Conservation (phyloP, 2,329 filamentous ascomycete species). For the Hypoxylon sp. region DNA sequence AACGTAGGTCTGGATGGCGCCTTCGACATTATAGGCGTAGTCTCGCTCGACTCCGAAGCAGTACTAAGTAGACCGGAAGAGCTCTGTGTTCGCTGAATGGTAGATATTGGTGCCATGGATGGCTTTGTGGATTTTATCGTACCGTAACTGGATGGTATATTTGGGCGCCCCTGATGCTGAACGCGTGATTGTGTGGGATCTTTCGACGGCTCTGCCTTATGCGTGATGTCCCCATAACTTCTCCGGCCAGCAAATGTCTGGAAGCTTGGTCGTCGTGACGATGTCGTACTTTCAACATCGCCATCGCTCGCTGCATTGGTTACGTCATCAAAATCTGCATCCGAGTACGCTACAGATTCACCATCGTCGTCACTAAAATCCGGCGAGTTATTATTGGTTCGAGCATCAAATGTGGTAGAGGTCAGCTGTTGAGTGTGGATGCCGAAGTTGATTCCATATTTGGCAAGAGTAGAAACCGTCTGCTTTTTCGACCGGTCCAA, state of each 20-base stretch:
- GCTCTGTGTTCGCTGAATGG: slow-evolving; percentile 25
- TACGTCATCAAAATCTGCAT: slow-evolving; percentile 50
- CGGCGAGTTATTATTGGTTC: slow-evolving; percentile 25
- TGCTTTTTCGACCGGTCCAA: slow-evolving; percentile 69
- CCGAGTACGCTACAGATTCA: slow-evolving; percentile 34
- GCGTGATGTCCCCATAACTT: slow-evolving; percentile 53
- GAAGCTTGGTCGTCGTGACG: slow-evolving; percentile 42
- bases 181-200: slow-evolving; percentile 33
- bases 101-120: slow-evolving; percentile 16
- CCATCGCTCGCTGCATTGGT: slow-evolving; percentile 54
- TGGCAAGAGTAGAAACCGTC: slow-evolving; percentile 59
- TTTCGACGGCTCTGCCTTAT: slow-evolving; percentile 44
- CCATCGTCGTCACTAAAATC: slow-evolving; percentile 39
- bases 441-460: slow-evolving; percentile 72
- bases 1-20: slow-evolving; percentile 54
- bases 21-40: slow-evolving; percentile 23
- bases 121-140: slow-evolving; percentile 30
- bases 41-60: slow-evolving; percentile 15
- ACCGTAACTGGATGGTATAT: slow-evolving; percentile 40
- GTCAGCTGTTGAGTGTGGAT: slow-evolving; percentile 80
- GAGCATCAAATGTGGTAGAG: slow-evolving; percentile 62
- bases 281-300: slow-evolving; percentile 50
- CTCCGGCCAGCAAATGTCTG: slow-evolving; percentile 41
- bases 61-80: slow-evolving; percentile 16
- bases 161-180: slow-evolving; percentile 27